These are phyloP conservation scores for Neonectria faginata DNA, from an alignment of 2,329 filamentous ascomycete species.

Conservation along the genomic window DNA sequence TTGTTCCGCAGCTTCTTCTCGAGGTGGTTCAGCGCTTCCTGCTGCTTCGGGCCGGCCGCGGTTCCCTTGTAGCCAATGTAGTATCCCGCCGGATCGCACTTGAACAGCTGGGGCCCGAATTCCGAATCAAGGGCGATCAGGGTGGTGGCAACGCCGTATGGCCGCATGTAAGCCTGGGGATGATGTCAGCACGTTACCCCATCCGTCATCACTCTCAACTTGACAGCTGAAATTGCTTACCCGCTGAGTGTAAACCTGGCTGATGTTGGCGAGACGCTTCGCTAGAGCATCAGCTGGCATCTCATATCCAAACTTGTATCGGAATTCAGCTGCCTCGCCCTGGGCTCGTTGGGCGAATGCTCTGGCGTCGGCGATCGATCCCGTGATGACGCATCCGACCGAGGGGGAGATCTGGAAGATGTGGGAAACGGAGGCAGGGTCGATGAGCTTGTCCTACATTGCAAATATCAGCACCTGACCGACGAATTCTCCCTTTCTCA, in stretches of 20 bases:
- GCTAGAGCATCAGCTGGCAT: conserved; percentile 98
- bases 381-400: conserved; percentile 98
- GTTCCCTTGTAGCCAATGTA: conserved; percentile 99
- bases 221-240: conserved; percentile 61
- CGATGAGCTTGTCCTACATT: conserved; percentile 95
- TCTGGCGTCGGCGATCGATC: conserved; percentile 96
- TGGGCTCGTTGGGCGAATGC: conserved; percentile 93
- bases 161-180: conserved; percentile 90
- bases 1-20: conserved; percentile 99
- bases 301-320: conserved; percentile 99
- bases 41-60: conserved; percentile 96
- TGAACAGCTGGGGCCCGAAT: conserved; percentile 94
- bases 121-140: conserved; percentile 95
- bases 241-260: conserved; percentile 97
- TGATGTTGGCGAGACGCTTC: conserved; percentile 98
- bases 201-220: conserved; percentile 11
- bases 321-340: conserved; percentile 96
- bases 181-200: conserved; percentile 42
- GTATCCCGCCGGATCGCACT: conserved; percentile 98
- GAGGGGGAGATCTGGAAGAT: conserved; percentile 97
- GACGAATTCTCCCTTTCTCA: neutral
- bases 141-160: conserved; percentile 94
- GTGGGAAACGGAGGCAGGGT: conserved; percentile 95
- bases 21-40: conserved; percentile 97
- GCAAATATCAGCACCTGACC: conserved; percentile 38